Evolutionary conservation across 306 rosid genomes (phyloP).

Genomic region (Prunus mira): DNA sequence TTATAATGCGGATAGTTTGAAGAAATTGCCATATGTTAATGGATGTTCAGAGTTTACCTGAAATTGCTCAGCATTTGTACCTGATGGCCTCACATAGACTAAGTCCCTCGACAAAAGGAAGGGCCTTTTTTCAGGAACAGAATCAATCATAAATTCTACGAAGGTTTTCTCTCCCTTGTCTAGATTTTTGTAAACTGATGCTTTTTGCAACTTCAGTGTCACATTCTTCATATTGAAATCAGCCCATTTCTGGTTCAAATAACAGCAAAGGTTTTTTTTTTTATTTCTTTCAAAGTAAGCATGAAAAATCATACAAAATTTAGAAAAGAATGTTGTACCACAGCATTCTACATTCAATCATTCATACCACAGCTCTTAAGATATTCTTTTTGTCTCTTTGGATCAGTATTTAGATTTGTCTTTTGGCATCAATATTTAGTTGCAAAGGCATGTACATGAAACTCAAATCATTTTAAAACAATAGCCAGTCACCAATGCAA

Average conservation of each 20-base stretch:
- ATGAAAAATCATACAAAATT: neutral
- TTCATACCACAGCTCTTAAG: neutral
- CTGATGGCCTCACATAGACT: slow-evolving; percentile 22
- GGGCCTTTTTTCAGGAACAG: slow-evolving; percentile 15
- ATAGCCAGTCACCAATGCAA: too few species aligned
- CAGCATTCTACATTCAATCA: neutral
- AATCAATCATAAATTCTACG: slow-evolving; percentile 16
- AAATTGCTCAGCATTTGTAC: neutral
- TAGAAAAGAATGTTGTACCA: neutral
- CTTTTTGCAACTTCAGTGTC: slow-evolving; percentile 6
- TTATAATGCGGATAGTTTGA: neutral
- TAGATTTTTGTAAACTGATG: neutral
- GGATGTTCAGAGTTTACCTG: slow-evolving; percentile 12
- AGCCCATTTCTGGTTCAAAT: slow-evolving; percentile 17
- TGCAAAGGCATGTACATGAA: too few species aligned
- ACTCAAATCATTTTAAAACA: too few species aligned
- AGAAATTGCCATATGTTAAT: neutral
- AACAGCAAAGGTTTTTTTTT: neutral
- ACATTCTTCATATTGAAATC: neutral
- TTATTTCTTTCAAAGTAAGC: neutral
- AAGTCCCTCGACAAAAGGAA: slow-evolving; percentile 34
- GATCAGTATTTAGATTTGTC: too few species aligned
- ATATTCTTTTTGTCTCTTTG: too few species aligned
- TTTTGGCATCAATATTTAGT: too few species aligned
- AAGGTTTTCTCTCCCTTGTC: slow-evolving; percentile 18